Conservation (phyloP, 305 asterid genomes). For the Fraxinus xanthoxyloides region DNA sequence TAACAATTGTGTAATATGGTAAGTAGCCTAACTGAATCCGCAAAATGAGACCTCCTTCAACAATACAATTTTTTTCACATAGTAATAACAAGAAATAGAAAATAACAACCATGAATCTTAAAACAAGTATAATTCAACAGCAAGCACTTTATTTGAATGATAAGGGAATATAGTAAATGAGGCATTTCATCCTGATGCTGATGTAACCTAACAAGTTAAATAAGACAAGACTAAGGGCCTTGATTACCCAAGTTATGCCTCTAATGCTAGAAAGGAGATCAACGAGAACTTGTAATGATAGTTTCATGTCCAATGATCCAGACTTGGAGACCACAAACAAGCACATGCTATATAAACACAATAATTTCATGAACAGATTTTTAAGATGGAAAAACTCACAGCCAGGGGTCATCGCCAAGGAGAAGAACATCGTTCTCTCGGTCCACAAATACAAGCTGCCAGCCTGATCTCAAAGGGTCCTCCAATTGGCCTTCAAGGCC, state of each 20-base stretch:
- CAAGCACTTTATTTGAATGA: neutral
- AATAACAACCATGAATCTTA: neutral
- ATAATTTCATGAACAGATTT: neutral
- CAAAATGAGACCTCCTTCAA: neutral
- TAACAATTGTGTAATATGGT: neutral
- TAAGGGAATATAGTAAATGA: neutral
- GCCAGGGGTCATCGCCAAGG: conserved; percentile 90
- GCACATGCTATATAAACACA: neutral
- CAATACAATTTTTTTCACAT: neutral
- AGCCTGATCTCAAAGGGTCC: conserved; percentile 98
- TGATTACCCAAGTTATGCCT: neutral
- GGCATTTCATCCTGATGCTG: neutral
- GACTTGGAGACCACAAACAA: neutral
- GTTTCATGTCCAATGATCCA: neutral
- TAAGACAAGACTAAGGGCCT: neutral
- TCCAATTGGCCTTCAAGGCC: conserved; percentile 80
- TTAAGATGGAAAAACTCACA: conserved; percentile 37
- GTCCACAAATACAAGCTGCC: conserved; percentile 99
- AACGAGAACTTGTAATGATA: neutral
- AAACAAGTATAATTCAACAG: neutral
- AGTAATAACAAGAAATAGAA: neutral
- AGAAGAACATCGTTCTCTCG: conserved; percentile 93
- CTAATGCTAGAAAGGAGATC: neutral
- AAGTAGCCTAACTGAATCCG: neutral
- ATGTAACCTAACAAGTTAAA: neutral